A percentile compares a stretch with the other conserved stretches of the same genome.
phyloP scores from a whole-genome alignment of 176 grass and related monocot species.

The Carex littledalei region DNA sequence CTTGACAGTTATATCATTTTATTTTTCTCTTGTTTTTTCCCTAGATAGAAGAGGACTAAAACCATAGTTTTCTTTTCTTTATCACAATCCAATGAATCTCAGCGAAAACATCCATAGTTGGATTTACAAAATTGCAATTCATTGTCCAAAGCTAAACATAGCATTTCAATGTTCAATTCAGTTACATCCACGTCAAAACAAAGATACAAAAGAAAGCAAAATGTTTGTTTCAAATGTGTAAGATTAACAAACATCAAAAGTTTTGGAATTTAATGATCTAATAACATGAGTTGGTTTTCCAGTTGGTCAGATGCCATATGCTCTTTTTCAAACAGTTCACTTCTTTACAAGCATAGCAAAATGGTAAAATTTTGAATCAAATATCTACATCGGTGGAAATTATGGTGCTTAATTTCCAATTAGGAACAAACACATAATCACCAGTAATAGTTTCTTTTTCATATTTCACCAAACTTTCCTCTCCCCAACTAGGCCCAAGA shows the following conservation, averaged over 20 bases:
- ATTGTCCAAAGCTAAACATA: background rate
- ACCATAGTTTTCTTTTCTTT: background rate
- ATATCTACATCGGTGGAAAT: background rate
- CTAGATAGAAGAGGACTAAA: background rate
- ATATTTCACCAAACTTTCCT: conserved; percentile 59
- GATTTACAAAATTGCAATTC: background rate
- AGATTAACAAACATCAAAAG: background rate
- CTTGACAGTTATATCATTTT: background rate
- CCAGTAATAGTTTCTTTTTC: background rate
- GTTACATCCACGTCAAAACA: background rate
- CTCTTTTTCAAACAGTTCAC: background rate
- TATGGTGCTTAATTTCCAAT: background rate
- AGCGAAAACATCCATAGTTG: background rate
- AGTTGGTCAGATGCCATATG: background rate
- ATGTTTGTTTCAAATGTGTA: background rate
- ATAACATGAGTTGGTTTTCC: background rate
- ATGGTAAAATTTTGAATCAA: background rate
- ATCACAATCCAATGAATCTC: background rate
- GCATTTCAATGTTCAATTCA: background rate
- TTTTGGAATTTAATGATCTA: background rate
- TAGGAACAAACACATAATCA: background rate
- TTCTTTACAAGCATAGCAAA: background rate
- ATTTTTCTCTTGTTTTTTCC: too few relatives aligned
- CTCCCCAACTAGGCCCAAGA: conserved; percentile 53
- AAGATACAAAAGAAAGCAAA: background rate